phyloP scores from a whole-genome alignment of 2,329 filamentous ascomycete species.

The Microcera coccophila region DNA sequence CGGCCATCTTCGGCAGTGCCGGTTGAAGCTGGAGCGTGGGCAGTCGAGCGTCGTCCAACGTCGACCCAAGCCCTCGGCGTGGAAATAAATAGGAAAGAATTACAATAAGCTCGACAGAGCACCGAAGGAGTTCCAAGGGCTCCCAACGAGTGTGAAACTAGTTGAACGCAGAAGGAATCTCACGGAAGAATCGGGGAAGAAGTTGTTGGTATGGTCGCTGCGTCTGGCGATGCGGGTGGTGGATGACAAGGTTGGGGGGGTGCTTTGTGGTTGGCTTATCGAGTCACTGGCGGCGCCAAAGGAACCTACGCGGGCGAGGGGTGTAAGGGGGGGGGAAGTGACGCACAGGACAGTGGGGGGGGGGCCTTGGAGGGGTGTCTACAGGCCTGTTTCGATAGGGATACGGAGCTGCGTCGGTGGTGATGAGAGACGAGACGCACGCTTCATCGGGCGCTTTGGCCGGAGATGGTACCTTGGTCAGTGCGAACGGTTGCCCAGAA shows the following conservation, averaged over 20 bases:
- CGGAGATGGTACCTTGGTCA: too few species aligned
- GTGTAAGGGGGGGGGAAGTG: constrained; percentile 16
- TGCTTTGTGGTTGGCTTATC: constrained; percentile 14
- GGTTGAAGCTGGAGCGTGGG: constrained; percentile 17
- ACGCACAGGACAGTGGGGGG: constrained; percentile 8
- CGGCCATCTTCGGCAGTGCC: constrained; percentile 30
- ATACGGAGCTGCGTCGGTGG: too few species aligned
- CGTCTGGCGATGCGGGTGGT: background rate
- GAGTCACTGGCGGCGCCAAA: constrained; percentile 24
- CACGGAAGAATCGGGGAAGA: background rate
- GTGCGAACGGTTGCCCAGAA: too few species aligned
- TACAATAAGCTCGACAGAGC: background rate
- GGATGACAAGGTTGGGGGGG: background rate
- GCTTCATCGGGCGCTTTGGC: too few species aligned
- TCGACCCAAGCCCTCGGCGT: background rate
- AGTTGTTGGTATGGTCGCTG: background rate
- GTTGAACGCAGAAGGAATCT: background rate
- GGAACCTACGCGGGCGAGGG: too few species aligned
- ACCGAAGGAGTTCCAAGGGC: background rate
- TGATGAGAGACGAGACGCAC: too few species aligned
- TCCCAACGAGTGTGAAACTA: background rate
- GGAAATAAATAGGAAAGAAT: background rate
- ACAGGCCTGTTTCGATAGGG: too few species aligned
- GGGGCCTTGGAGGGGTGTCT: background rate
- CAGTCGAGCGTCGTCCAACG: too few species aligned